phyloP scores from a whole-genome alignment of 1,284 basidiomycete genomes.

The Malassezia arunalokei region DNA sequence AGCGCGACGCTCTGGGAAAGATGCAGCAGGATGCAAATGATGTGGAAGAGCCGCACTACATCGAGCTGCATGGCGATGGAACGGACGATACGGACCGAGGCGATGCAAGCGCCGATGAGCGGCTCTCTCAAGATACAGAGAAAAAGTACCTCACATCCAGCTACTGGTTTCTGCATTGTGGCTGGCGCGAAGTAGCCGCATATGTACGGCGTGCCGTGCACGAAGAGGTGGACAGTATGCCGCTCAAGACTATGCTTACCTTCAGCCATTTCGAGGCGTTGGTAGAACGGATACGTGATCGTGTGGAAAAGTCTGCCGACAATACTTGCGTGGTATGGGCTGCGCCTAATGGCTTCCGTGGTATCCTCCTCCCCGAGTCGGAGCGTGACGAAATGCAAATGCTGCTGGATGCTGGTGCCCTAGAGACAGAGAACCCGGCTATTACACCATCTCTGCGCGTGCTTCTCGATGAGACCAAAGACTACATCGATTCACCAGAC shows the following conservation, averaged over 20 bases:
- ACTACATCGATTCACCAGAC: slow-evolving; percentile 57
- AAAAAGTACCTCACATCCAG: slow-evolving; percentile 68
- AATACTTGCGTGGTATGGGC: neutral
- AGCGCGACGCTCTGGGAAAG: slow-evolving; percentile 4
- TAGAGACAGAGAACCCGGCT: slow-evolving; percentile 13
- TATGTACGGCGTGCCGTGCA: slow-evolving; percentile 58
- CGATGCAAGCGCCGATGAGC: slow-evolving; percentile 1
- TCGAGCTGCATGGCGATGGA: slow-evolving; percentile 8
- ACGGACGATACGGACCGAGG: neutral
- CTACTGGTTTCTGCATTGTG: slow-evolving; percentile 81
- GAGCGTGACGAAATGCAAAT: slow-evolving; percentile 26
- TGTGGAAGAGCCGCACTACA: slow-evolving; percentile 8
- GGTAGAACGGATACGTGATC: slow-evolving; percentile 58
- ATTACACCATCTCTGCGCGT: slow-evolving; percentile 51
- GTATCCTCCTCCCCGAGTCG: slow-evolving; percentile 33
- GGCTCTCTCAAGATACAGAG: slow-evolving; percentile 54
- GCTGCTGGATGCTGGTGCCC: slow-evolving; percentile 37
- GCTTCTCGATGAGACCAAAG: slow-evolving; percentile 60
- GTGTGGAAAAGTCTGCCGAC: slow-evolving; percentile 48
- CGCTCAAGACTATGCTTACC: slow-evolving; percentile 61
- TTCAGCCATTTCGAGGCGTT: slow-evolving; percentile 58
- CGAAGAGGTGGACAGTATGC: slow-evolving; percentile 47
- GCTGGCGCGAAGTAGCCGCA: slow-evolving; percentile 69
- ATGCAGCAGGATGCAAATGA: neutral
- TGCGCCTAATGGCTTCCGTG: slow-evolving; percentile 36